A percentile compares a stretch with the other conserved stretches of the same genome.
phyloP scores from a whole-genome alignment of 192 early-diverging fungal species.

The Linnemannia elongata region DNA sequence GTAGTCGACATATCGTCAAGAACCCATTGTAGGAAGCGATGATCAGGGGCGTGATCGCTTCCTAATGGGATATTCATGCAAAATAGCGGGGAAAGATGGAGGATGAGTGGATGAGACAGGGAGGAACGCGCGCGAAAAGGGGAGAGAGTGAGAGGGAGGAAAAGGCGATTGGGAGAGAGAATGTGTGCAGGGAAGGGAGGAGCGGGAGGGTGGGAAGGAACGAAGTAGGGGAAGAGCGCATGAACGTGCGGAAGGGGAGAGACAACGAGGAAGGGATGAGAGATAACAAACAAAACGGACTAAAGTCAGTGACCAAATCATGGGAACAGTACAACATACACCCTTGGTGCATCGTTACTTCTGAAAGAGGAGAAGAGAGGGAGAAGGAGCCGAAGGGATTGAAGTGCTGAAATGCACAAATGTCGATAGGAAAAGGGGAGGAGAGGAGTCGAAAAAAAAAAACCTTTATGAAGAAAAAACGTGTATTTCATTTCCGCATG shows the following conservation, averaged over 20 bases:
- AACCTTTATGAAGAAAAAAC: not conserved
- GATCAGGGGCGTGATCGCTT: constrained; percentile 73
- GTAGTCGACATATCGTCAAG: constrained; percentile 55
- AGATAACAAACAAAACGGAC: not conserved
- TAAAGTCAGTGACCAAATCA: constrained; percentile 6
- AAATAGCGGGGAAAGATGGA: not conserved
- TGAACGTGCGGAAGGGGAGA: not conserved
- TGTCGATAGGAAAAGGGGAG: not conserved
- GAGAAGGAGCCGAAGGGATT: not conserved
- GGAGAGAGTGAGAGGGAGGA: not conserved
- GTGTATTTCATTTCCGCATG: constrained; percentile 2
- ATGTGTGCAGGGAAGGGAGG: not conserved
- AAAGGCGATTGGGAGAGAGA: not conserved
- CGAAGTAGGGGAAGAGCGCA: not conserved
- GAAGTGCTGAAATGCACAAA: too few species aligned
- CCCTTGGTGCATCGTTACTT: too few species aligned
- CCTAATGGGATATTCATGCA: constrained; percentile 19
- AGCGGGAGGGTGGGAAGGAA: too few species aligned
- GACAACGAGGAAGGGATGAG: not conserved
- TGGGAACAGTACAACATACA: not conserved
- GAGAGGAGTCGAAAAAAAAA: not conserved
- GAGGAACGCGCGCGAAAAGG: not conserved
- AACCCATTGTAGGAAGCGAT: constrained; percentile 72
- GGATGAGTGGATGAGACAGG: not conserved
- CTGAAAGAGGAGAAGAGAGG: not conserved